Percentiles rank a stretch among this genome's conserved stretches.
Conservation (phyloP, 2,329 filamentous ascomycete species). For the Alternaria gansuensis region DNA sequence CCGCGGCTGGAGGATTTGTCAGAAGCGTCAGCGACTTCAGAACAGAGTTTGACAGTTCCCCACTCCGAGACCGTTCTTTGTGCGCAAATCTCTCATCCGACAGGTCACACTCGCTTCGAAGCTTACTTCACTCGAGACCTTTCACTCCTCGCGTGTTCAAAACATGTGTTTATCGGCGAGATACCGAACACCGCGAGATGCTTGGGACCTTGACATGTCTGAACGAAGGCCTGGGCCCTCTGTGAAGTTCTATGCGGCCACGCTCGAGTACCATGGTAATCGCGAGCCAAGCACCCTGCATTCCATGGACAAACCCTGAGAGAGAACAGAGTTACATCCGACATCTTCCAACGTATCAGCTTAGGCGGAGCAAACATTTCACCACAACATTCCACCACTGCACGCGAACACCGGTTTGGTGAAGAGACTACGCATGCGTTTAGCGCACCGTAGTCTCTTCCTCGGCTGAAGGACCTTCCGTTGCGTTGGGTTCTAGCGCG, state of each 20-base stretch:
- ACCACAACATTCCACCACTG: not conserved
- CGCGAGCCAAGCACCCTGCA: not conserved
- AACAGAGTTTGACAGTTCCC: slow-evolving; percentile 1
- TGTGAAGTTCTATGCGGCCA: not conserved
- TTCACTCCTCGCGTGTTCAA: not conserved
- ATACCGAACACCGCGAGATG: slow-evolving; percentile 1
- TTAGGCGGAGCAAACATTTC: slow-evolving; percentile 1
- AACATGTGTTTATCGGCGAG: not conserved
- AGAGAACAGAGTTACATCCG: not conserved
- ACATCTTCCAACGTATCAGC: not conserved
- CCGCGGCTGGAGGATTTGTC: not conserved
- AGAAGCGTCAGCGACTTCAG: slow-evolving; percentile 1
- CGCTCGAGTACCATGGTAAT: slow-evolving; percentile 7
- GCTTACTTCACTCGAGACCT: not conserved
- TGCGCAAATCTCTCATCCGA: not conserved
- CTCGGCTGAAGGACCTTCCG: not conserved
- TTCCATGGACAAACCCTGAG: not conserved
- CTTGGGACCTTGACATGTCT: slow-evolving; percentile 5
- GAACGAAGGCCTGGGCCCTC: not conserved
- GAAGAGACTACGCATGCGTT: slow-evolving; percentile 10
- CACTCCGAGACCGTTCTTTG: slow-evolving; percentile 8
- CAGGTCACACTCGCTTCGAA: slow-evolving; percentile 5
- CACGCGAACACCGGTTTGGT: slow-evolving; percentile 4
- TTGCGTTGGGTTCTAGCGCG: slow-evolving; percentile 3
- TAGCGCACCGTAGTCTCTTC: slow-evolving; percentile 8